Evolutionary conservation across 176 grass and related monocot genomes (phyloP), one percentile per base, ranked within the genome.

Genomic region (Lolium rigidum): DNA sequence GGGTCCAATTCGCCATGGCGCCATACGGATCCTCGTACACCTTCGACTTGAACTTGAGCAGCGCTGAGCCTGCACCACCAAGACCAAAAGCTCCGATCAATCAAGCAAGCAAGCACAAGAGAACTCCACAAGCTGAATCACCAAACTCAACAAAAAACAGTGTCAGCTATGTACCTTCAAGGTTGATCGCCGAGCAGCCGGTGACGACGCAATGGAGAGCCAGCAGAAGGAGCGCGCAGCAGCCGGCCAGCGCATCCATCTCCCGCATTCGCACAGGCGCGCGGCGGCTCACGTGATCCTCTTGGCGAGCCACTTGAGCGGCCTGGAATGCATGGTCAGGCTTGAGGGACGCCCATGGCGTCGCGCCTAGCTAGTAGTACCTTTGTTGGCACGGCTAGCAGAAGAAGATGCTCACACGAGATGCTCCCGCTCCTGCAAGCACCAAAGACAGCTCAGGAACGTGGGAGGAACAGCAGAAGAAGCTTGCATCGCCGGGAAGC

Each of bases 111-210:
- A 35, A 35, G 31, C 31, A 35, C 31, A 35, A 1, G 31, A 35
- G 31, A 35, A 35, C 31, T 35, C 31, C 31, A 35, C 31, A 35
- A 35, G 31, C 31, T 35, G 31, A 35, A 35, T 2, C 31, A 3
- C 31, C 31, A 35, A 35, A 35, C 31, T 1, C 2, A 31, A 31
- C n/a, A n/a, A n/a, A n/a, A n/a, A n/a, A n/a, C n/a, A n/a, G n/a
- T n/a, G n/a, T n/a, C n/a, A n/a, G n/a, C n/a, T n/a, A n/a, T n/a
- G 26, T 56, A 99, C 97, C 97, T 90, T 99, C 97, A 51, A 84
- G 85, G 85, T 96, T 99, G 56, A 96, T 20, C 35, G 97, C 90
- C 9, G 80, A 87, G 90, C 97, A 99, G 68, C 67, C 88, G 76
- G 73, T 41, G 51, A 58, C 63, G 16, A 82, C 38, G 49, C 90